A percentile compares a stretch with the other conserved stretches of the same genome.
Evolutionary conservation across 495 filamentous ascomycete species (phyloP).

Genomic region (Letharia columbiana): DNA sequence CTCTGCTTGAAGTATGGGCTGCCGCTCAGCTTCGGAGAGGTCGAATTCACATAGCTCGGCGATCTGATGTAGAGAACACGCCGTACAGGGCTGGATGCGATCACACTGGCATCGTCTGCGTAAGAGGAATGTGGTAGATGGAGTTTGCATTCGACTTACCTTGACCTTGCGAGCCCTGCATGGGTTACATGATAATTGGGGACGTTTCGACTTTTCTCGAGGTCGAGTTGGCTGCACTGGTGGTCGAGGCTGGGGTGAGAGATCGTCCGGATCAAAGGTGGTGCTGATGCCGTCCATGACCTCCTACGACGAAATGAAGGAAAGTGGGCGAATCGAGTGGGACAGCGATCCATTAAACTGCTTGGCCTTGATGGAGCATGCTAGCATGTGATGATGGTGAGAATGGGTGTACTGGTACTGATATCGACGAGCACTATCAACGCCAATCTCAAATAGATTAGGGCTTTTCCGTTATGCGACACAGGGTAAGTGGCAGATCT

Average conservation of each 20-base stretch:
- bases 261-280: slow-evolving; percentile 9
- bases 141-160: slow-evolving; percentile 3
- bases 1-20: slow-evolving; percentile 35
- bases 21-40: slow-evolving; percentile 35
- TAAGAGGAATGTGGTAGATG: not conserved
- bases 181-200: slow-evolving; percentile 24
- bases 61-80: slow-evolving; percentile 39
- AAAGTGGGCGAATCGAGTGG: not conserved
- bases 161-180: slow-evolving; percentile 25
- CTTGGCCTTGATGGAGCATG: slow-evolving; percentile 9
- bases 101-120: slow-evolving; percentile 32
- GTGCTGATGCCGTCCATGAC: slow-evolving; percentile 15
- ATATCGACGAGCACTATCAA: slow-evolving; percentile 13
- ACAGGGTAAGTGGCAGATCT: slow-evolving; percentile 20
- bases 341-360: slow-evolving; percentile 11
- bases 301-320: slow-evolving; percentile 8
- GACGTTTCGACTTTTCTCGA: slow-evolving; percentile 25
- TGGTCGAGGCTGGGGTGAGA: slow-evolving; percentile 5
- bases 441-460: slow-evolving; percentile 15
- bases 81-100: slow-evolving; percentile 40
- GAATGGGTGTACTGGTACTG: not conserved
- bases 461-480: slow-evolving; percentile 20
- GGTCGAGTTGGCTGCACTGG: slow-evolving; percentile 16
- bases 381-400: slow-evolving; percentile 1
- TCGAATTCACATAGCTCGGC: slow-evolving; percentile 40